These are phyloP conservation scores for Aspergillus glaucus DNA, from an alignment of 2,329 filamentous ascomycete species.

Conservation along the genomic window DNA sequence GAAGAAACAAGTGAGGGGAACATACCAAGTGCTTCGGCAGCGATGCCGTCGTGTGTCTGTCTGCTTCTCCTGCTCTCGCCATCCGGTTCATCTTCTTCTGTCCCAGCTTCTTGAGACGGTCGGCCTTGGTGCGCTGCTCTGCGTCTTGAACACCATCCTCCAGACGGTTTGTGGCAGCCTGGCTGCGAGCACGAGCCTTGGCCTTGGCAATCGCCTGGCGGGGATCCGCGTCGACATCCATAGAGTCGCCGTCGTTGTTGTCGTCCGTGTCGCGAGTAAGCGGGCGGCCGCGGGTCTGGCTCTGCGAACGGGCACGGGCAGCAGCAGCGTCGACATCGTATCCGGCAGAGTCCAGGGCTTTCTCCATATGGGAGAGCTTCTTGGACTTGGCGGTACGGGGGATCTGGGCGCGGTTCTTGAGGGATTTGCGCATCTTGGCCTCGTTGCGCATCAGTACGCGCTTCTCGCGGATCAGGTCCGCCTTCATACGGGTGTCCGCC, in stretches of 20 bases:
- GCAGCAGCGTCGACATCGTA: slow-evolving; percentile 72
- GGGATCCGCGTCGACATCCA: slow-evolving; percentile 49
- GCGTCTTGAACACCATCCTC: slow-evolving; percentile 58
- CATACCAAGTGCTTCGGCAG: slow-evolving; percentile 86
- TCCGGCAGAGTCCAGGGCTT: slow-evolving; percentile 75
- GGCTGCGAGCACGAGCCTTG: slow-evolving; percentile 61
- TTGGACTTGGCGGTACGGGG: slow-evolving; percentile 76
- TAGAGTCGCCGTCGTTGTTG: slow-evolving; percentile 63
- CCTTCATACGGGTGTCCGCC: slow-evolving; percentile 82
- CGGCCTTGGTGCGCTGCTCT: slow-evolving; percentile 65
- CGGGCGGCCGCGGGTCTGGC: slow-evolving; percentile 61
- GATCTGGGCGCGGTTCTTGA: slow-evolving; percentile 95
- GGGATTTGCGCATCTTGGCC: slow-evolving; percentile 85
- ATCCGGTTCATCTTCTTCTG: slow-evolving; percentile 99
- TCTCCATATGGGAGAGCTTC: slow-evolving; percentile 79
- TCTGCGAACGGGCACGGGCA: slow-evolving; percentile 62
- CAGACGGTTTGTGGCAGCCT: slow-evolving; percentile 44
- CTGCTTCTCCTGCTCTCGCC: slow-evolving; percentile 93
- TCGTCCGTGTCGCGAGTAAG: slow-evolving; percentile 57
- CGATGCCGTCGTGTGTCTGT: slow-evolving; percentile 77
- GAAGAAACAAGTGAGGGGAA: slow-evolving; percentile 20
- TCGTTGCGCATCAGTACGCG: slow-evolving; percentile 87
- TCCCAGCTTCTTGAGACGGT: slow-evolving; percentile 76
- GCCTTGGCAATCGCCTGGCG: slow-evolving; percentile 55
- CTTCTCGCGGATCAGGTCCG: slow-evolving; percentile 93